Percentiles rank a stretch among this genome's conserved stretches.
These are phyloP conservation scores for Malus asiatica DNA, from an alignment of 306 rosid genomes.

Conservation along the genomic window DNA sequence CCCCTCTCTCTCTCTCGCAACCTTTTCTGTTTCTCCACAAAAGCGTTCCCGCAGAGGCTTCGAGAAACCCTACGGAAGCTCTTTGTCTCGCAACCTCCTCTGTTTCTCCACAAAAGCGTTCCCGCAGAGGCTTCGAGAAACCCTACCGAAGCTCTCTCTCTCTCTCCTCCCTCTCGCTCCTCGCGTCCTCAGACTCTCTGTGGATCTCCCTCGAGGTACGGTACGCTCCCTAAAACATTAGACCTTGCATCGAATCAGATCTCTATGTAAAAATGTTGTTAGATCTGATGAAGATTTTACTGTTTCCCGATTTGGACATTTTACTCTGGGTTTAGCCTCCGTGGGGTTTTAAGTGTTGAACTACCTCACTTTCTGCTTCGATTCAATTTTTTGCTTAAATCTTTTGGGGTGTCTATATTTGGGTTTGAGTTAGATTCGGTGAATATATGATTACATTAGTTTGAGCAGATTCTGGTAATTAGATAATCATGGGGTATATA, in stretches of 20 bases:
- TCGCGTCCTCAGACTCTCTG: background rate
- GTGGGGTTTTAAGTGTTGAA: background rate
- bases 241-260: slow-evolving; percentile 10
- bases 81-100: background rate
- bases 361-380: background rate
- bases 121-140: slow-evolving; percentile 37
- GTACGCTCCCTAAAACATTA: slow-evolving; percentile 17
- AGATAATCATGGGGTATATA: background rate
- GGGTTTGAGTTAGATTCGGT: background rate
- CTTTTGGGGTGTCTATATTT: background rate
- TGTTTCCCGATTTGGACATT: slow-evolving; percentile 15
- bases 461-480: background rate
- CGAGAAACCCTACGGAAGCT: too few species aligned
- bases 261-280: background rate
- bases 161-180: background rate
- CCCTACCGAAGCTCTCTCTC: slow-evolving; percentile 2
- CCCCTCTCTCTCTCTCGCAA: too few species aligned
- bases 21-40: too few species aligned
- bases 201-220: slow-evolving; percentile 40
- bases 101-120: slow-evolving; percentile 11
- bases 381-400: background rate
- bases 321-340: background rate
- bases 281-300: slow-evolving; percentile 41
- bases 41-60: too few species aligned
- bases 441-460: background rate